Conservation (phyloP, 768 basidiomycete genomes). For the Suillus occidentalis region DNA sequence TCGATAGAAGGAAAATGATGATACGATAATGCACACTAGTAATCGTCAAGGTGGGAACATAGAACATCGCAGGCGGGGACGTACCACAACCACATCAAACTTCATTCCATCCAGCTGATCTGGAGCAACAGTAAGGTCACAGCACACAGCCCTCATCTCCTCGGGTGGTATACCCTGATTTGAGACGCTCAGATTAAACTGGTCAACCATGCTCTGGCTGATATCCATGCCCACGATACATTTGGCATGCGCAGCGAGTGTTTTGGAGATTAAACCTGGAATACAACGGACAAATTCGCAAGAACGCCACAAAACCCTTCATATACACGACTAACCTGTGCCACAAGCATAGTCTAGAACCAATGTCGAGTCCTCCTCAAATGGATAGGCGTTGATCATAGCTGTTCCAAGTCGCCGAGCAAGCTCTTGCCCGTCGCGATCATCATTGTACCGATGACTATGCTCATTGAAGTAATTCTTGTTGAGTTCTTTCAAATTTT, state of each 20-base stretch:
- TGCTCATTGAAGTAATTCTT: constrained; percentile 24
- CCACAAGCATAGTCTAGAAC: constrained; percentile 80
- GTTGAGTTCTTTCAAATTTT: constrained; percentile 25
- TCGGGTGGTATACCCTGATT: constrained; percentile 64
- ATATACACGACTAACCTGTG: constrained; percentile 43
- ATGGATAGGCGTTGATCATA: constrained; percentile 40
- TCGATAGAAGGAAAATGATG: constrained; percentile 59
- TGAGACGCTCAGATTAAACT: constrained; percentile 55
- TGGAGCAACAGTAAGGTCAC: constrained; percentile 46
- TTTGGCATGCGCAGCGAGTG: constrained; percentile 59
- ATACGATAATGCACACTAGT: constrained; percentile 62
- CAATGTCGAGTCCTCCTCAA: constrained; percentile 54
- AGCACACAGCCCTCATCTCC: constrained; percentile 65
- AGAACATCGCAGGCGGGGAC: constrained; percentile 24
- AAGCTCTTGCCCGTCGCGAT: constrained; percentile 17
- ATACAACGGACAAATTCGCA: background rate
- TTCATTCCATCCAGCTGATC: constrained; percentile 49
- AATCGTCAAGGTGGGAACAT: background rate
- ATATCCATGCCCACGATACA: constrained; percentile 75
- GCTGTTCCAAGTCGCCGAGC: constrained; percentile 25
- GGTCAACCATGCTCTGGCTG: constrained; percentile 67
- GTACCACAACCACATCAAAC: constrained; percentile 73
- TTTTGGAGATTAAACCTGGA: constrained; percentile 62
- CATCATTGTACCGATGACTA: constrained; percentile 27
- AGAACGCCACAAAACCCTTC: background rate